Base-by-base conservation (phyloP, 257 asterid species). In the Capsicum baccatum region DNA sequence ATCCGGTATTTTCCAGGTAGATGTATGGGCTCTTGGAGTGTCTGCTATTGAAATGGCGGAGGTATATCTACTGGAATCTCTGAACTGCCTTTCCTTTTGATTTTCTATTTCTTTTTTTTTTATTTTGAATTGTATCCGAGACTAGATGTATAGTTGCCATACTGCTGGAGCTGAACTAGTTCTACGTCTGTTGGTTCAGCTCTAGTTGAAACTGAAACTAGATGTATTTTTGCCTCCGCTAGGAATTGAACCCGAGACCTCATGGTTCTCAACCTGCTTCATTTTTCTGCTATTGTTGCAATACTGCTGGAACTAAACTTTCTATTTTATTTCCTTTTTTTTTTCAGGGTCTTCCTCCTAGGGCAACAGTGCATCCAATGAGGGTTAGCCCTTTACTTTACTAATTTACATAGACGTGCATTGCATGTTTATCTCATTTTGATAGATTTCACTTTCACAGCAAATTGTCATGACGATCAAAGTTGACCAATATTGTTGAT, bases 1-100 rank as follows among this genome's bases (percentile, higher is more conserved):
- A 47, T 76, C 55, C 26, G 48, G 21, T 35, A 59, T 80, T 83
- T 83, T 74, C 83, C 92, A 96, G 99, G 99, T 97, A 83, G 99
- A 97, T 90, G 99, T 97, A 88, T 97, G 99, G 99, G 99, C 99
- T 84, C 98, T 97, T 86, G 99, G 99, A 89, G 98, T 97, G 83
- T 92, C 99, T 84, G 99, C 98, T 59, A 97, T 97, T 79, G 99
- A 97, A 94, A 97, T 97, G 99, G 99, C 99, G 12, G 99, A 97
- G 98, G 99, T 94, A 92, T 82, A 79, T 83, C 50, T 78, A 13
- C 33, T 78, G 33, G 64, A 78, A 78, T 78, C 64, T 78, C 11
- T 78, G 64, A 78, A 54, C 26, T 78, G 63, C 57, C 57, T 9
- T 81, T n/a, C 63, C 14, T 60, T 80, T 58, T 14, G 37, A 73